Evolutionary conservation across 305 asterid genomes (phyloP).

Genomic region (Withania somnifera): DNA sequence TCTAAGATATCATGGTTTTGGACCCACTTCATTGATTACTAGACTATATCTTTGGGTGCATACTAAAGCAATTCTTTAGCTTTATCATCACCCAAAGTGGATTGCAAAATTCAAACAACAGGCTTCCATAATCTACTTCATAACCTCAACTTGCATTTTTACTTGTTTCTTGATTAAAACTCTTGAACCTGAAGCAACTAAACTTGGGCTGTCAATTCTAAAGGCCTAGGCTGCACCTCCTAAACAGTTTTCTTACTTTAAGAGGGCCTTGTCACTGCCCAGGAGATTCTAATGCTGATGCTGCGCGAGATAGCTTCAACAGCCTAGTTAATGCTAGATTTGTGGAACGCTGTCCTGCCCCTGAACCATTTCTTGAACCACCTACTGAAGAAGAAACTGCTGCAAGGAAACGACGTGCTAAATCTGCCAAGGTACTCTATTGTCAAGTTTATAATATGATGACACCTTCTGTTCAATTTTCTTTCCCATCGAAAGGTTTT

Average conservation of each 20-base stretch:
- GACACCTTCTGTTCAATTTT: neutral
- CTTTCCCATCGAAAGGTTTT: neutral
- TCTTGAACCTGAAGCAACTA: neutral
- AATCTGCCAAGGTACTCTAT: constrained; percentile 45
- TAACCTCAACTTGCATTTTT: neutral
- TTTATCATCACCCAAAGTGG: neutral
- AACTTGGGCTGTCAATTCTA: neutral
- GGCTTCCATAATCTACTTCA: neutral
- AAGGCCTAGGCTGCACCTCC: neutral
- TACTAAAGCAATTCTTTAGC: neutral
- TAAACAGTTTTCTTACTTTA: constrained; percentile 1
- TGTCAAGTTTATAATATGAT: constrained; percentile 2
- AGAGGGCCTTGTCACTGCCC: constrained; percentile 13
- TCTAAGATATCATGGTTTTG: neutral
- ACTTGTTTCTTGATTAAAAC: constrained; percentile 7
- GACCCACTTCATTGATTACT: neutral
- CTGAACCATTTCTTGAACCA: constrained; percentile 65
- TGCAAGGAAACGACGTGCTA: constrained; percentile 43
- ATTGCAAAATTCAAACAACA: neutral
- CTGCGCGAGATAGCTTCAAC: constrained; percentile 36
- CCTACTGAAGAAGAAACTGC: constrained; percentile 35
- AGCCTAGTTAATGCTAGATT: constrained; percentile 54
- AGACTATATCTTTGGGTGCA: neutral
- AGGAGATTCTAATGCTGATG: constrained; percentile 38
- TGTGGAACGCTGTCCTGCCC: constrained; percentile 83